phyloP scores from a whole-genome alignment of 1,284 basidiomycete genomes.

The Melanopsichium pennsylvanicum region DNA sequence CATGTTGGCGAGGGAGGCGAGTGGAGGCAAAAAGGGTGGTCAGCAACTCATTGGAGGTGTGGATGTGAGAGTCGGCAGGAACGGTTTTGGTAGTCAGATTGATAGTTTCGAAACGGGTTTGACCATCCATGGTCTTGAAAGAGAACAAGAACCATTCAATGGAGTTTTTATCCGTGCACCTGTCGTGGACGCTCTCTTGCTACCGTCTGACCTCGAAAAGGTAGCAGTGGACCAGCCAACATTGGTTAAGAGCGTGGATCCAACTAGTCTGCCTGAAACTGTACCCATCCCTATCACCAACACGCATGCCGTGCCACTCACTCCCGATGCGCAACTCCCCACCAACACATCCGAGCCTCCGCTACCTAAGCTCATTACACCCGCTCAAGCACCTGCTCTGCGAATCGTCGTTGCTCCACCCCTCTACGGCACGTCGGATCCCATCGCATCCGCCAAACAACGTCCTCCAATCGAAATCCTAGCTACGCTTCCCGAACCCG shows the following conservation, averaged over 20 bases:
- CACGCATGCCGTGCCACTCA: conserved; percentile 18
- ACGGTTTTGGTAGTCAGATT: conserved; percentile 74
- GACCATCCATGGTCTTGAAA: conserved; percentile 73
- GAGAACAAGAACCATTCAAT: conserved; percentile 73
- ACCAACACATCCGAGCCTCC: conserved; percentile 12
- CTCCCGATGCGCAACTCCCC: conserved; percentile 6
- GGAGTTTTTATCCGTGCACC: conserved; percentile 97
- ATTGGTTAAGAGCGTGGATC: conserved; percentile 28
- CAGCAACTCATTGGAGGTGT: conserved; percentile 87
- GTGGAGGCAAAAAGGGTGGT: conserved; percentile 82
- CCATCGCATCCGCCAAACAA: conserved; percentile 17
- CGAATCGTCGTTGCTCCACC: conserved; percentile 49
- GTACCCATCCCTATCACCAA: conserved; percentile 15
- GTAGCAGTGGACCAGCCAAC: conserved; percentile 41
- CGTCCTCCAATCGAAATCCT: conserved; percentile 70
- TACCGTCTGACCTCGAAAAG: conserved; percentile 31
- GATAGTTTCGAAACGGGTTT: conserved; percentile 89
- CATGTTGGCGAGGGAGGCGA: conserved; percentile 72
- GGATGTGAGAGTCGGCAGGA: conserved; percentile 81
- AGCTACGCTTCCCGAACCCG: conserved; percentile 74
- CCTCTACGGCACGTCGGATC: conserved; percentile 34
- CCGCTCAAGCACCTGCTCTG: conserved; percentile 14
- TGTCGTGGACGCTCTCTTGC: conserved; percentile 67
- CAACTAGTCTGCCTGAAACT: neutral
- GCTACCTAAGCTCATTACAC: conserved; percentile 7